These are phyloP conservation scores for Pseudonectria buxi DNA, from an alignment of 2,329 filamentous ascomycete species.

Conservation along the genomic window DNA sequence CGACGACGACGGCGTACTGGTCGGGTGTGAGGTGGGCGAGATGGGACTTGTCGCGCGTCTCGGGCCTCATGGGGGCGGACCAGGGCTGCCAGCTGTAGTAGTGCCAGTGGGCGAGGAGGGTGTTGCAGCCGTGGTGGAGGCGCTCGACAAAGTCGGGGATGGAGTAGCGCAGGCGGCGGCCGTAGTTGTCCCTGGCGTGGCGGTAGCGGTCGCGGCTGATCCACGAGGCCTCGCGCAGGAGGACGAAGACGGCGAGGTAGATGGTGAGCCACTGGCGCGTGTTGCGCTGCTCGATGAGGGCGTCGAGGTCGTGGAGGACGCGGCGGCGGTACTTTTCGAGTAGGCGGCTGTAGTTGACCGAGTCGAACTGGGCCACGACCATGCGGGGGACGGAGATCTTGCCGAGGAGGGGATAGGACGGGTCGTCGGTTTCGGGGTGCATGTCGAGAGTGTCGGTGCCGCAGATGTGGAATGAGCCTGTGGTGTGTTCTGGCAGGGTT, in stretches of 20 bases:
- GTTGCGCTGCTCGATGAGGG: constrained; percentile 28
- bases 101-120: constrained; percentile 43
- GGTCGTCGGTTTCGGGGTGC: constrained; percentile 25
- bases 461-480: constrained; percentile 37
- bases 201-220: constrained; percentile 36
- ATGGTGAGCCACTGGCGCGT: constrained; percentile 25
- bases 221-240: constrained; percentile 35
- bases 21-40: constrained; percentile 24
- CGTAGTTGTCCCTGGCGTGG: constrained; percentile 33
- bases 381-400: constrained; percentile 37
- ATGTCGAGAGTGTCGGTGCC: constrained; percentile 36
- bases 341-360: constrained; percentile 31
- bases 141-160: constrained; percentile 35
- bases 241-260: constrained; percentile 35
- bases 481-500: constrained; percentile 33
- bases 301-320: constrained; percentile 30
- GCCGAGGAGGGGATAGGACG: constrained; percentile 31
- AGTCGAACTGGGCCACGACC: constrained; percentile 40
- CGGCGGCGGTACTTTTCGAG: constrained; percentile 27
- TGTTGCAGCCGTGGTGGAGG: constrained; percentile 40
- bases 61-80: constrained; percentile 21
- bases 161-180: constrained; percentile 27
- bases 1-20: constrained; percentile 28
- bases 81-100: constrained; percentile 37
- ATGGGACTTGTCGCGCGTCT: constrained; percentile 17